Conservation (phyloP, 73 alveolate species). For the Tetrahymena malaccensis region DNA sequence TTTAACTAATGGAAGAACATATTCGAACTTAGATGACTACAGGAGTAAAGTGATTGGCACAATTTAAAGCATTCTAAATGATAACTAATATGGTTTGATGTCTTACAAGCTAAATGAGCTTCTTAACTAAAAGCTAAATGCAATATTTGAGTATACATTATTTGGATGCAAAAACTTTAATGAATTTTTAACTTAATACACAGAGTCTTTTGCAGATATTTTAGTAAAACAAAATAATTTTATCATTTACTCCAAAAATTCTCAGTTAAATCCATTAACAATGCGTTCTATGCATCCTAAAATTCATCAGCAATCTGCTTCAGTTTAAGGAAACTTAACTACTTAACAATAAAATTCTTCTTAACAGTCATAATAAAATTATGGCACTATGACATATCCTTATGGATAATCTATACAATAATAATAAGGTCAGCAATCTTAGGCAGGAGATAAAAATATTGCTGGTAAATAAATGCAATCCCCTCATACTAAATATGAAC, state of each 20-base stretch:
- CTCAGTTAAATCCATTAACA: neutral
- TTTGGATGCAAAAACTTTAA: constrained; percentile 28
- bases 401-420: neutral
- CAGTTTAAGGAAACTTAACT: neutral
- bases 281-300: neutral
- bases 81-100: constrained; percentile 12
- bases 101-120: neutral
- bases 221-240: constrained; percentile 18
- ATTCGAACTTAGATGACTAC: neutral
- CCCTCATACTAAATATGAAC: constrained; percentile 1
- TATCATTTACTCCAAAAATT: constrained; percentile 5
- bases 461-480: constrained; percentile 20
- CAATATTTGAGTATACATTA: neutral
- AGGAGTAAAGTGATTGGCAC: neutral
- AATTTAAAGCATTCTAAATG: neutral
- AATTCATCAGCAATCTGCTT: neutral
- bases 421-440: neutral
- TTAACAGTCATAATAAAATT: neutral
- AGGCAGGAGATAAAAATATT: neutral
- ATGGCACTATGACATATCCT: neutral
- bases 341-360: neutral
- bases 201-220: constrained; percentile 23
- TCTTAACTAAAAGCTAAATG: neutral
- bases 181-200: constrained; percentile 21
- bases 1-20: neutral